Percentiles rank a stretch among this genome's conserved stretches.
phyloP scores from a whole-genome alignment of 768 basidiomycete genomes.

The Sporobolomyces phaffii region DNA sequence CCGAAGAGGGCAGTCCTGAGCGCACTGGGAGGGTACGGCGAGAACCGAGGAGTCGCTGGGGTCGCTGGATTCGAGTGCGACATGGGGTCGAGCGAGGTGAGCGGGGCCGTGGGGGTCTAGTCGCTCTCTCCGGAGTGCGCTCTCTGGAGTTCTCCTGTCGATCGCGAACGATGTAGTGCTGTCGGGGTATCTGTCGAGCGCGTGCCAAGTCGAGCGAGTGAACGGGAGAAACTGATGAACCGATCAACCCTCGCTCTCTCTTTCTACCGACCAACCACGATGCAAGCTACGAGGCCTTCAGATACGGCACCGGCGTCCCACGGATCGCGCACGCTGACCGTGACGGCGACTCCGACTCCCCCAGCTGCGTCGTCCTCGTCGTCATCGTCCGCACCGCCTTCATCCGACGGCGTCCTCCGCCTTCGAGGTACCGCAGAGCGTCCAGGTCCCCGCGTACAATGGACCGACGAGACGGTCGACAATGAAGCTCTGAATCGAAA shows the following conservation, averaged over 20 bases:
- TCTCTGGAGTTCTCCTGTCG: too few species aligned
- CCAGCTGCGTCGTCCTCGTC: not conserved
- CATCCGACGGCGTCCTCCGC: conserved; percentile 8
- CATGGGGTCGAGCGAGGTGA: too few species aligned
- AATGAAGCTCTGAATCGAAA: conserved; percentile 86
- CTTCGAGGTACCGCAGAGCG: conserved; percentile 12
- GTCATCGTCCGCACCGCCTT: not conserved
- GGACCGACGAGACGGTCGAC: conserved; percentile 79
- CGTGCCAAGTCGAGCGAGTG: too few species aligned
- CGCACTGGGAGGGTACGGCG: not conserved
- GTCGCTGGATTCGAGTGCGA: not conserved
- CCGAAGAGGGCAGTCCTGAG: conserved; percentile 1
- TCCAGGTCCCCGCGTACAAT: conserved; percentile 56
- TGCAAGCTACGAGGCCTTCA: conserved; percentile 4
- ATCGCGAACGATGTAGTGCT: too few species aligned
- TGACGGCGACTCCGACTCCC: not conserved
- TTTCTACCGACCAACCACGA: not conserved
- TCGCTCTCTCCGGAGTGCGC: not conserved
- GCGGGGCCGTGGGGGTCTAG: not conserved
- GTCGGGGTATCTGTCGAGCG: too few species aligned
- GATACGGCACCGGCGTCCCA: not conserved
- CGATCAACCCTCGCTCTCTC: not conserved
- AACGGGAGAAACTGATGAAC: too few species aligned
- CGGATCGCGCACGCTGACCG: conserved; percentile 1
- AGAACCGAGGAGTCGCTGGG: not conserved